Conservation (phyloP, 306 rosid species). For the Fagus sylvatica region DNA sequence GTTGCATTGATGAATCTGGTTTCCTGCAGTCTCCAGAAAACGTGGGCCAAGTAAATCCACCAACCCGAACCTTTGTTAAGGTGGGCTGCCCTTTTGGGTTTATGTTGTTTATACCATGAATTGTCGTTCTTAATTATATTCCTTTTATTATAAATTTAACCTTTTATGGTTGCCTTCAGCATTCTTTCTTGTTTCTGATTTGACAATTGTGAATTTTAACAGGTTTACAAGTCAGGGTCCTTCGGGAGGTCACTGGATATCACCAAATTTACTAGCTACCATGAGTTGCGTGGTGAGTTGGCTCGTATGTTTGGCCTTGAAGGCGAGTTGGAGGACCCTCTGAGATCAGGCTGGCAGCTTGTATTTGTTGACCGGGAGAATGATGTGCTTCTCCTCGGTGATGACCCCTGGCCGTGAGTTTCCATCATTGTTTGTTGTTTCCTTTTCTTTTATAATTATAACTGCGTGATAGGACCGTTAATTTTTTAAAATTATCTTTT, state of each 20-base stretch:
- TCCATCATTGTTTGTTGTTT: background rate
- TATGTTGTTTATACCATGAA: background rate
- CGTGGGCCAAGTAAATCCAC: conserved; percentile 61
- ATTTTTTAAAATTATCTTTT: background rate
- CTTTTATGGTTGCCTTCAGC: background rate
- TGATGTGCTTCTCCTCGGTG: conserved; percentile 91
- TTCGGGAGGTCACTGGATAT: conserved; percentile 64
- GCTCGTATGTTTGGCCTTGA: conserved; percentile 86
- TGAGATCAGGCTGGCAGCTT: conserved; percentile 99
- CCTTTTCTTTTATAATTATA: background rate
- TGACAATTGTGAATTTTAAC: conserved; percentile 2
- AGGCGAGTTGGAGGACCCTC: conserved; percentile 87
- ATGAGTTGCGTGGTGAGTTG: conserved; percentile 81
- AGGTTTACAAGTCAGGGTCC: conserved; percentile 66
- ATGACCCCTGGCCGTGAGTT: conserved; percentile 69
- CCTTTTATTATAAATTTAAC: background rate
- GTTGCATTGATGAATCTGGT: conserved; percentile 68
- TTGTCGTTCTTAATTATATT: background rate
- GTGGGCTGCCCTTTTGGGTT: conserved; percentile 37
- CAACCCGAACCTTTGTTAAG: conserved; percentile 82
- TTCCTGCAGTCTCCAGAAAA: conserved; percentile 67
- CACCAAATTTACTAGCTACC: conserved; percentile 79
- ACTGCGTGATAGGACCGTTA: no score
- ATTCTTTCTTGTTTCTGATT: background rate
- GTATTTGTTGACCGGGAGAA: conserved; percentile 95